Evolutionary conservation across 495 filamentous ascomycete genomes (phyloP), one percentile per base, ranked within the genome.

Genomic region (Penicillium angulare): DNA sequence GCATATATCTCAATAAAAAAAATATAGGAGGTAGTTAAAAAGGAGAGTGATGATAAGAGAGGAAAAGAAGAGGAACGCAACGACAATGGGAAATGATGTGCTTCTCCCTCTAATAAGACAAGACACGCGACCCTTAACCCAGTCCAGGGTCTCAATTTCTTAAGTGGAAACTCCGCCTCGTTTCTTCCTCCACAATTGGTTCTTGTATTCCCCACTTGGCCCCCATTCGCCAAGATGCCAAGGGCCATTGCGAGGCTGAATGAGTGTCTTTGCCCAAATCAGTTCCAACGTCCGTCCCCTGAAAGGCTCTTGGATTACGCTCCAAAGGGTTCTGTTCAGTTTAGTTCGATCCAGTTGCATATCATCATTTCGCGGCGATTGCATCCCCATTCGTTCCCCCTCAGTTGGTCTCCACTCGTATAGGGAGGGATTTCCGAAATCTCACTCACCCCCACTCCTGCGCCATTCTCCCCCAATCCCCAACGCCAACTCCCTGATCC

Each of bases 121-220:
- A 43, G 21, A 43, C 43, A 46, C 43, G 27, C 43, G 43, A 46
- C 29, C 43, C 29, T 33, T 33, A 31, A 22, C 43, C 36, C 43
- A 33, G 34, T 12, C 15, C 20, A 33, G 43, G 43, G 38, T 41
- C 38, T 24, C 38, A 7, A 23, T 41, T n/a, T 6, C 3, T n/a
- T 13, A n/a, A 24, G 10, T 24, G 18, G 17, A 41, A 13, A 31
- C 27, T 7, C 27, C 13, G 8, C 27, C 8, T 12, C 13, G 8
- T 9, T 31, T 12, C 27, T 31, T 31, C 27, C 8, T 31, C 27
- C 27, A 31, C 27, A 31, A n/a, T 31, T 31, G 27, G 5, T 12
- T 12, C 8, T 31, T 12, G 27, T 9, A 1, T 31, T 31, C 22
- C 24, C 38, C 38, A 41, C 38, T 39, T 22, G 17, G 18, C 38